Conservation (phyloP, 352 stramenopile genomes). For the Phytophthora sojae region DNA sequence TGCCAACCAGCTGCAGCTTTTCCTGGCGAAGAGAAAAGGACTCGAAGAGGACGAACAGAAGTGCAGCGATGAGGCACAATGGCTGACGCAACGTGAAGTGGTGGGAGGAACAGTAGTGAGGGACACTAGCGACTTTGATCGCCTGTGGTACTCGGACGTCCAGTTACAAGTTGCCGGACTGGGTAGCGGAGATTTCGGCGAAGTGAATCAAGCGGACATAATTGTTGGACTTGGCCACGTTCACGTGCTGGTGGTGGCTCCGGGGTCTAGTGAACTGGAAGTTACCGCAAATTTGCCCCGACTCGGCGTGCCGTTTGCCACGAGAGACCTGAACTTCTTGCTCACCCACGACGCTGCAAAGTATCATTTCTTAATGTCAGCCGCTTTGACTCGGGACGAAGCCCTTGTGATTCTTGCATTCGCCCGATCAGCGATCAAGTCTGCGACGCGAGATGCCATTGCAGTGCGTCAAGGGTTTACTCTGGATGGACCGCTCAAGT, state of each 20-base stretch:
- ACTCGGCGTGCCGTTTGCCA: background rate
- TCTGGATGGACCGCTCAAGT: conserved; percentile 2
- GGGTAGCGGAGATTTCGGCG: background rate
- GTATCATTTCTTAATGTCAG: background rate
- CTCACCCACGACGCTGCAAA: background rate
- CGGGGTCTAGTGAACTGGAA: no score
- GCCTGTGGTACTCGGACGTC: background rate
- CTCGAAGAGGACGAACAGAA: background rate
- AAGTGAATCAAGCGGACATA: background rate
- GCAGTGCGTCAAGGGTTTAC: background rate
- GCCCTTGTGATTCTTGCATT: background rate
- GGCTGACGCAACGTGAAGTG: background rate
- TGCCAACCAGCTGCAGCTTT: no score
- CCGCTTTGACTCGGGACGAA: background rate
- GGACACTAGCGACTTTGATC: background rate
- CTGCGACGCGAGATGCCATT: background rate
- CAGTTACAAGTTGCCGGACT: background rate
- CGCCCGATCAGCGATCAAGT: conserved; percentile 4
- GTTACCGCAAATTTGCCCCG: background rate
- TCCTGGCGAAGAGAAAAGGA: no score
- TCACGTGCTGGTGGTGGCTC: conserved; percentile 3
- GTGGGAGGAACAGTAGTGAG: background rate
- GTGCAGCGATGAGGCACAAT: background rate
- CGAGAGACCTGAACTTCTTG: conserved; percentile 1
- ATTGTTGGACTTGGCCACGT: background rate